Base-by-base conservation (phyloP, 257 asterid species). In the Ajuga chamaepitys region DNA sequence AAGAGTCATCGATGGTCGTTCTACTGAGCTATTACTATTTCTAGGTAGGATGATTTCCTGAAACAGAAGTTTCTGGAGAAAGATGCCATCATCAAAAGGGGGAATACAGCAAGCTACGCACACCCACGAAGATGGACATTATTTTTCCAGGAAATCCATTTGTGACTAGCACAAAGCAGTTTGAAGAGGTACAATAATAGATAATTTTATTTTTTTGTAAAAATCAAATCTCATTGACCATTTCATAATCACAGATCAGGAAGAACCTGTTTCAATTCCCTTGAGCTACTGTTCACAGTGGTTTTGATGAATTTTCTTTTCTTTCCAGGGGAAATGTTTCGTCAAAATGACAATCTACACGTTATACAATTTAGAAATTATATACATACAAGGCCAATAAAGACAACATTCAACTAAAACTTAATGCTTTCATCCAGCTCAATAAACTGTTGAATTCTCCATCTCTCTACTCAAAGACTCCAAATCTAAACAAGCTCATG, bases 401-500 rank as follows among this genome's bases (percentile, higher is more conserved):
- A 7, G 34, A 35, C 13, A 50, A 22, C 10, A 47, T 38, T 17
- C 47, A 8, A n/a, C 30, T 3, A 17, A 68, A 5, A 30, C 48
- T 21, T 26, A 30, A 47, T 14, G 28, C 63, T 60, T 45, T 30
- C 25, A 44, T 53, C 63, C 67, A 74, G 61, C 56, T 67, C 40
- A 75, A 58, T 47, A 41, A 40, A 28, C 24, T 14, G 44, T 55
- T 55, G 35, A 41, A 58, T 70, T 51, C 45, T 52, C 59, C 35
- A 24, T 38, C 47, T 38, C 14, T 62, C 7, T 41, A 57, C 75
- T 26, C 5, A 50, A 32, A 44, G 10, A 16, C 25, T 24, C 0
- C 64, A 18, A 28, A 6, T 47, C 8, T 25, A 17, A 66, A 34
- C 51, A 16, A 47, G 44, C 45, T 53, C 14, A n/a, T 64, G 24